Conservation (phyloP, 306 rosid genomes). For the Argentina anserina region DNA sequence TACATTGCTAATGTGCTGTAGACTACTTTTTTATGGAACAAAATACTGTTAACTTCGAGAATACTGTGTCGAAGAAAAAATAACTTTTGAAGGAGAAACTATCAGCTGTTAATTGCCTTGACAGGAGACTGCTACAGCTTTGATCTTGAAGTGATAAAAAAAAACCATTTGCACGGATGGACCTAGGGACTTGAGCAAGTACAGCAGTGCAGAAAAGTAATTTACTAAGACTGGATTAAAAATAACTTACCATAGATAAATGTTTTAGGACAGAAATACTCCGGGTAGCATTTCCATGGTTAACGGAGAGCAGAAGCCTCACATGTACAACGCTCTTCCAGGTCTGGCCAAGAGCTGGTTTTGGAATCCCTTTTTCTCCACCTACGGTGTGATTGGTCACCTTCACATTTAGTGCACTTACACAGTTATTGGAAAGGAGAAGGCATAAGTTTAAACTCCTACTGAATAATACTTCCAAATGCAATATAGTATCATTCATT, state of each 20-base stretch:
- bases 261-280: conserved; percentile 58
- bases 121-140: not conserved
- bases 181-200: no score
- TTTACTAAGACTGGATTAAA: conserved; percentile 5
- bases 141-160: not conserved
- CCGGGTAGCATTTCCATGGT: conserved; percentile 41
- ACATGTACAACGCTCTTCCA: conserved; percentile 89
- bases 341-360: conserved; percentile 93
- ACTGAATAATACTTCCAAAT: conserved; percentile 1
- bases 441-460: not conserved
- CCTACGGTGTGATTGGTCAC: conserved; percentile 90
- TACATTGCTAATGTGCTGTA: not conserved
- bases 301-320: conserved; percentile 61
- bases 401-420: conserved; percentile 47
- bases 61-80: not conserved
- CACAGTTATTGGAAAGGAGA: conserved; percentile 14
- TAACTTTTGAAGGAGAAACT: not conserved
- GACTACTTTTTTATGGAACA: not conserved
- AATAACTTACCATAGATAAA: conserved; percentile 56
- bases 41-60: not conserved
- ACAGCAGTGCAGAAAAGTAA: not conserved
- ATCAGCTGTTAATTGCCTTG: not conserved
- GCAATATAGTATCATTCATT: not conserved
- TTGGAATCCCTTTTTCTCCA: conserved; percentile 69
- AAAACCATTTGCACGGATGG: not conserved